Base-by-base conservation (phyloP, 306 rosid genomes). In the Rubus idaeus region DNA sequence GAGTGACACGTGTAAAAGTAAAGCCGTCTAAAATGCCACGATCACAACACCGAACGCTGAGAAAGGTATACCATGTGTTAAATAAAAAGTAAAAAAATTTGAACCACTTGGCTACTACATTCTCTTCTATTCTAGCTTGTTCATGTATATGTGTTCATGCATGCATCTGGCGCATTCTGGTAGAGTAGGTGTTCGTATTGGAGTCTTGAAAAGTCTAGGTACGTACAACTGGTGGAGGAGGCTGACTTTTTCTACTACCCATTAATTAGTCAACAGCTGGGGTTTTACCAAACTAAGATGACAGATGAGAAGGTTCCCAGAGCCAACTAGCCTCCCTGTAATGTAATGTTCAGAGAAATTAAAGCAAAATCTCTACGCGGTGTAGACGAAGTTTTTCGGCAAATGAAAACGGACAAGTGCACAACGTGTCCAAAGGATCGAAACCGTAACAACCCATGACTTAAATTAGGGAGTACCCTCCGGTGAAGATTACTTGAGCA, bases 401-500 rank as follows among this genome's bases (percentile, higher is more conserved):
- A 30, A 30, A 30, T 30, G 35, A 30, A 30, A 30, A 30, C 35
- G 35, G 35, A 42, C 0, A 42, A 42, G 46, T 42, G 46, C 8
- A 42, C 46, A 8, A 4, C 1, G 5, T 42, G 46, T 42, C 46
- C 46, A 30, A 30, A 30, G 35, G 35, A 30, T 30, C 35, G 2
- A 30, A 30, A 30, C 35, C 1, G 35, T 30, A 30, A 30, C 35
- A 30, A 30, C 35, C 35, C 35, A 30, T 30, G 35, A 30, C 35
- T 30, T 42, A 42, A 42, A 42, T 42, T 42, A 18, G 3, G 21
- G n/a, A 46, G 4, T 41, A 17, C 12, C 39, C 46, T 40, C 23
- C 30, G 70, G 70, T 40, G 4, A n/a, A 41, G 41, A 23, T 57
- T 73, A 14, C 77, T 57, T 73, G 55, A 41, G 42, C n/a, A 21